A percentile compares a stretch with the other conserved stretches of the same genome.
Conservation (phyloP, 2,329 filamentous ascomycete species). For the Helminthosporium solani region DNA sequence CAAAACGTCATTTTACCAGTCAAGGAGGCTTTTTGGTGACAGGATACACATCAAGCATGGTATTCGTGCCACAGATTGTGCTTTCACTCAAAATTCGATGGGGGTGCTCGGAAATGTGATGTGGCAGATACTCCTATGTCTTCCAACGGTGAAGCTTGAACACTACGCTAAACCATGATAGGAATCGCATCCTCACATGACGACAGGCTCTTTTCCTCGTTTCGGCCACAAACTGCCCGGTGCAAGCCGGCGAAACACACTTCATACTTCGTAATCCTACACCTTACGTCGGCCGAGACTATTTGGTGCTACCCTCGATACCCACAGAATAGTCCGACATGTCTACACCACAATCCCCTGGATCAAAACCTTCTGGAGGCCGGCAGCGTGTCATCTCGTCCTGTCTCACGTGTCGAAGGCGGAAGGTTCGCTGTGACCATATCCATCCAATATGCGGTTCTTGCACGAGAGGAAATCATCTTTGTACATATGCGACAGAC, state of each 20-base stretch:
- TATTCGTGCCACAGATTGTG: no score
- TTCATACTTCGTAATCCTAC: background rate
- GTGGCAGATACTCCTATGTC: no score
- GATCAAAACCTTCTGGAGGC: constrained; percentile 28
- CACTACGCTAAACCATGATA: background rate
- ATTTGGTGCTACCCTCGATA: background rate
- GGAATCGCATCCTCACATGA: background rate
- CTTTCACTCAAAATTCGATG: no score
- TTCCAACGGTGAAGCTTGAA: background rate
- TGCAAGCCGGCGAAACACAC: background rate
- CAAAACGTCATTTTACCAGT: no score
- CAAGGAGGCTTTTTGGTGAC: no score
- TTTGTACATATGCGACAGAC: constrained; percentile 38
- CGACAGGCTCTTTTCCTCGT: background rate
- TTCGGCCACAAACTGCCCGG: background rate
- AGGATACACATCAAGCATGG: no score
- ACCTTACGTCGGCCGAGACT: background rate
- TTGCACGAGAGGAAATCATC: constrained; percentile 40
- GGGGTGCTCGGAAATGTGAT: no score
- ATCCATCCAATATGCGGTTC: constrained; percentile 42
- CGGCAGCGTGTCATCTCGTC: constrained; percentile 42
- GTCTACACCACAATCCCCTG: constrained; percentile 27
- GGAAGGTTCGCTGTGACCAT: constrained; percentile 44
- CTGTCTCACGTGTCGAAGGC: constrained; percentile 41
- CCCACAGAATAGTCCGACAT: background rate